A percentile compares a stretch with the other conserved stretches of the same genome.
These are phyloP conservation scores for Colletotrichum acutatum DNA, from an alignment of 2,329 filamentous ascomycete species.

Conservation along the genomic window DNA sequence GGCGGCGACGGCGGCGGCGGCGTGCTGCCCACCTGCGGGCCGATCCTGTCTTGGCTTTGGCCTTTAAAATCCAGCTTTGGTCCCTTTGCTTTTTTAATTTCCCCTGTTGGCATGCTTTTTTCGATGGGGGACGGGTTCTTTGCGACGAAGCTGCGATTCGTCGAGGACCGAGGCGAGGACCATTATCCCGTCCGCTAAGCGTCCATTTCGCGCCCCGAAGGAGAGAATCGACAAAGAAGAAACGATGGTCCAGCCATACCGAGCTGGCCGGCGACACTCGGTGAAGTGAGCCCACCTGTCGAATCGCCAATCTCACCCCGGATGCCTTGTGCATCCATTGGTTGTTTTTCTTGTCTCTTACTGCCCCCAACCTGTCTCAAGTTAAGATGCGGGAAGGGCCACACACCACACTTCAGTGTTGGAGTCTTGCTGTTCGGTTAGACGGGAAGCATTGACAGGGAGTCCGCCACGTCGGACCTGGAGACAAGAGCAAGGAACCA, in stretches of 20 bases:
- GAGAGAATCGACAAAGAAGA: slow-evolving; percentile 4
- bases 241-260: slow-evolving; percentile 10
- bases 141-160: slow-evolving; percentile 7
- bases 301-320: not conserved
- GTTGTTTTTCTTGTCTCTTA: not conserved
- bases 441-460: not conserved
- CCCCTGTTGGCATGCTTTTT: not conserved
- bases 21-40: slow-evolving; percentile 19
- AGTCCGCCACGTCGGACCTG: not conserved
- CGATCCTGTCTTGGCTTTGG: slow-evolving; percentile 31
- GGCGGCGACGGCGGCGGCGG: too few relatives aligned
- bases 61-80: slow-evolving; percentile 1
- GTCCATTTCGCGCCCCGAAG: not conserved
- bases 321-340: not conserved
- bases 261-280: slow-evolving; percentile 16
- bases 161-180: not conserved
- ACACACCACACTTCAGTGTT: not conserved
- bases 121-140: not conserved
- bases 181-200: not conserved
- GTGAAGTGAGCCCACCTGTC: not conserved
- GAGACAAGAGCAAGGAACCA: not conserved
- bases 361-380: not conserved
- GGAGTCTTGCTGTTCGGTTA: not conserved
- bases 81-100: slow-evolving; percentile 8
- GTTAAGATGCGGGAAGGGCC: not conserved